Evolutionary conservation across 73 alveolate genomes (phyloP).

Genomic region (Paramecium tetraurelia): DNA sequence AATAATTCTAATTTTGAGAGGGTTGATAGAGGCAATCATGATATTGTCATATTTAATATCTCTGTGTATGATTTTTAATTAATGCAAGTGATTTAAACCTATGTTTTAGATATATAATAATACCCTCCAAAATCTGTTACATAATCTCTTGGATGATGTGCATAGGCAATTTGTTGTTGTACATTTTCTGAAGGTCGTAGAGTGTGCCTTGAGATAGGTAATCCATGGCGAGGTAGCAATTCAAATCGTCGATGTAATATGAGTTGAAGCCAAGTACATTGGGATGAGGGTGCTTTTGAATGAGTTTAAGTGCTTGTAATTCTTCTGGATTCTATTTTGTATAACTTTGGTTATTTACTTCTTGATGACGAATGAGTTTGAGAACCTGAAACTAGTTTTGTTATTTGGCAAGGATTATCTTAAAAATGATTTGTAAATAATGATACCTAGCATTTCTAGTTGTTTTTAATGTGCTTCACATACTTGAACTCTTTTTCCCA

Average conservation of each 20-base stretch:
- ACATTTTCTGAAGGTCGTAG: neutral
- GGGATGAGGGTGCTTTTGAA: neutral
- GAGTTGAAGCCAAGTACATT: neutral
- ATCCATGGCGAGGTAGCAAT: neutral
- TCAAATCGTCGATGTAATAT: neutral
- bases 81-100: slow-evolving; percentile 2
- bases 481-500: neutral
- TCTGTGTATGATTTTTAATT: neutral
- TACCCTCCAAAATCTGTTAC: slow-evolving; percentile 33
- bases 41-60: slow-evolving; percentile 30
- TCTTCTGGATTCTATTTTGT: neutral
- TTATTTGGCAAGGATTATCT: neutral
- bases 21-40: neutral
- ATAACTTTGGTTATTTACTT: neutral
- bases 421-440: neutral
- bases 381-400: neutral
- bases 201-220: neutral
- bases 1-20: neutral
- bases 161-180: neutral
- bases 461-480: neutral
- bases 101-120: neutral
- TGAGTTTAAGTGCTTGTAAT: neutral
- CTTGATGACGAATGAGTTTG: neutral
- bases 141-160: neutral
- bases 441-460: neutral